phyloP scores from a whole-genome alignment of 1,284 basidiomycete genomes.

The Cutaneotrichosporon sp. region DNA sequence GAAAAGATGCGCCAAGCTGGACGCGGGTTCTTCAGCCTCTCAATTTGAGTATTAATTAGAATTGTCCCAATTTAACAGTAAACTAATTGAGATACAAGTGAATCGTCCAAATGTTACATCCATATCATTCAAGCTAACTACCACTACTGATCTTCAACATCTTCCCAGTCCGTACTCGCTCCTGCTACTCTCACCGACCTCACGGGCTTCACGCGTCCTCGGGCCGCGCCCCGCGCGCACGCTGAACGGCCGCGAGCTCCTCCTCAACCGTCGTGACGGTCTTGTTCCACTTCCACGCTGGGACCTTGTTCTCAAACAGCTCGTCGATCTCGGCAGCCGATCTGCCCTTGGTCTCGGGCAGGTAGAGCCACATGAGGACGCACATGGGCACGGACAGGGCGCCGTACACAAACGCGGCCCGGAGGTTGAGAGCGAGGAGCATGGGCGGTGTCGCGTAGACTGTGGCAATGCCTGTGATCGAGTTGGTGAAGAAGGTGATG shows the following conservation, averaged over 20 bases:
- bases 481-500: constrained; percentile 28
- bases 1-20: neutral
- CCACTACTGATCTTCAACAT: too few species aligned
- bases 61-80: too few species aligned
- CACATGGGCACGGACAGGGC: constrained; percentile 28
- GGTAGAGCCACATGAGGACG: constrained; percentile 30
- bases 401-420: constrained; percentile 31
- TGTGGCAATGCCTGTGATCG: constrained; percentile 28
- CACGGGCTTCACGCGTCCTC: too few species aligned
- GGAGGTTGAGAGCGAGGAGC: constrained; percentile 25
- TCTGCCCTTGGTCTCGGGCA: constrained; percentile 36
- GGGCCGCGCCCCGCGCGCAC: too few species aligned
- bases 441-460: constrained; percentile 34
- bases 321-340: constrained; percentile 44
- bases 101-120: too few species aligned
- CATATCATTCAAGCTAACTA: too few species aligned
- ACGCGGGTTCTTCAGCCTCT: too few species aligned
- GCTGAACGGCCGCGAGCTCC: too few species aligned
- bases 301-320: constrained; percentile 46
- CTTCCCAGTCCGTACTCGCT: too few species aligned
- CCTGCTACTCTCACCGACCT: too few species aligned
- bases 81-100: too few species aligned
- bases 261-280: constrained; percentile 35
- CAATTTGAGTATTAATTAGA: too few species aligned
- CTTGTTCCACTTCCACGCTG: constrained; percentile 46